Base-by-base conservation (phyloP, 345 rosid species). In the Hypericum perforatum region DNA sequence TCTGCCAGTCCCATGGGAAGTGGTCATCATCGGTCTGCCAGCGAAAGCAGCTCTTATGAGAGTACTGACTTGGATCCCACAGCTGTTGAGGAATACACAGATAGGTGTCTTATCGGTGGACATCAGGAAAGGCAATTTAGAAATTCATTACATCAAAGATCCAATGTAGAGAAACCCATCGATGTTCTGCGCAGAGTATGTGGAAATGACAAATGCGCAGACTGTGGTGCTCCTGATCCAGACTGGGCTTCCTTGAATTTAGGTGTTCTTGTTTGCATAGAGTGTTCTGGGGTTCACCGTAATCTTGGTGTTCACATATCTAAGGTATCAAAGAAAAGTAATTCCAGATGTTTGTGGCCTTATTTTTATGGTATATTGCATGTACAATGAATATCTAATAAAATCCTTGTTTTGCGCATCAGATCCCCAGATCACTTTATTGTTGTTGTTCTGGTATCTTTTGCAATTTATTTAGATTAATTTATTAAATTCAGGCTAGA, bases 231-330 rank as follows among this genome's bases (percentile, higher is more conserved):
- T 56, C 76, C 84, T 45, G 94, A 80, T 59, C 94, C 94, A 39
- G 94, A 85, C 53, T 85, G 89, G 89, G 94, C 94, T 55, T 85
- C 94, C 58, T 66, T 85, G 56, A 85, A 85, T 65, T 82, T 85
- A 2, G 89, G 89, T 61, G 60, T 82, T 46, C 86, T 85, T 63
- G 74, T 85, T 47, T 85, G 94, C 71, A 85, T 85, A 16, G 81
- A 82, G 49, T 82, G 94, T 63, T 85, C 94, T 43, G 89, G 94
- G 60, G 65, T 79, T 58, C 94, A 85, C 71, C 89, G 89, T 38
- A 85, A 80, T 67, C 94, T 85, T 57, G 94, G 94, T 53, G 89
- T 85, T 37, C 89, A 85, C 63, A 71, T 85, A 61, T 82, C 89
- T 16, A 85, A 85, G 84, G 94, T 85, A 63, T 22, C 32, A 22